A percentile compares a stretch with the other conserved stretches of the same genome.
Evolutionary conservation across 2,329 filamentous ascomycete species (phyloP).

Genomic region (Aureobasidium uvarum): DNA sequence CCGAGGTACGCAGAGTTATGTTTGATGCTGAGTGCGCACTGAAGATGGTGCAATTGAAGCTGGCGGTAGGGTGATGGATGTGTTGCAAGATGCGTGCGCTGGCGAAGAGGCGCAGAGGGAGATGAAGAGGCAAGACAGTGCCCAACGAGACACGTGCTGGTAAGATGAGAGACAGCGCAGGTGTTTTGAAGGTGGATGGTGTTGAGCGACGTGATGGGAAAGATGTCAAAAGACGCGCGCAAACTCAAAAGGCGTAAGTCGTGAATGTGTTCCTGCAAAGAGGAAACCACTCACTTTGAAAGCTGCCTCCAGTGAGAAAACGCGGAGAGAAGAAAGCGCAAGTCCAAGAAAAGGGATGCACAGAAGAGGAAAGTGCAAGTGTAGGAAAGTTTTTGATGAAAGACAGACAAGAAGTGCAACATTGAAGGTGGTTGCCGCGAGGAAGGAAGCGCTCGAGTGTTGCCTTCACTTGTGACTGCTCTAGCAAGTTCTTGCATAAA

Average conservation of each 20-base stretch:
- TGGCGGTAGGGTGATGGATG: neutral
- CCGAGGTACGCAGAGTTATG: too few species aligned
- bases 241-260: neutral
- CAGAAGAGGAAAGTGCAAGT: neutral
- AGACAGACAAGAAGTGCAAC: neutral
- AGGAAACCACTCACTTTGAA: neutral
- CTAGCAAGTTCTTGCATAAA: neutral
- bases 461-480: neutral
- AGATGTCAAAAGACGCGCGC: neutral
- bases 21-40: neutral
- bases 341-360: too few species aligned
- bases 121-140: neutral
- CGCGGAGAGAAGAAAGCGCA: neutral
- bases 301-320: neutral
- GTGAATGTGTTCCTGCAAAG: neutral
- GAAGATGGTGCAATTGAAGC: neutral
- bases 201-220: neutral
- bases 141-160: neutral
- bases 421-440: neutral
- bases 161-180: too few species aligned
- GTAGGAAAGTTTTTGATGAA: neutral
- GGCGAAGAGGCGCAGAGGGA: neutral
- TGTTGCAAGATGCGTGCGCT: too few species aligned
- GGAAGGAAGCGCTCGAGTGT: neutral
- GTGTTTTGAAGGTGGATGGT: neutral